These are phyloP conservation scores for Leucogyrophana mollusca DNA, from an alignment of 768 basidiomycete genomes.

Conservation along the genomic window DNA sequence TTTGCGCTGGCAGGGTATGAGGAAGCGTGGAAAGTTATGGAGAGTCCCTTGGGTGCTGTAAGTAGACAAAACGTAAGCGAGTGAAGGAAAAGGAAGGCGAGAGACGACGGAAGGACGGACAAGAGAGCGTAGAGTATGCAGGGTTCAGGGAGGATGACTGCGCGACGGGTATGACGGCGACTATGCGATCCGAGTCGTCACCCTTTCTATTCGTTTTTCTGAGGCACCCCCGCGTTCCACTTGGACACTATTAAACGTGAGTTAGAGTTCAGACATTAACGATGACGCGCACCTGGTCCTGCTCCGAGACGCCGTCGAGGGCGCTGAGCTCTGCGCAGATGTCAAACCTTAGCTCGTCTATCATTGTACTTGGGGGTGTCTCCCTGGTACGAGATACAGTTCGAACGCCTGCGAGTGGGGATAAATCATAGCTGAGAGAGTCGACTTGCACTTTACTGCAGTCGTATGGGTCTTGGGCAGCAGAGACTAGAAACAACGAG, in stretches of 20 bases:
- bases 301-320: slow-evolving; percentile 43
- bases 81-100: background rate
- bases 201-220: slow-evolving; percentile 63
- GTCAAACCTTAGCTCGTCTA: slow-evolving; percentile 63
- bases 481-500: slow-evolving; percentile 18
- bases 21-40: slow-evolving; percentile 55
- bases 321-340: slow-evolving; percentile 59
- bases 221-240: slow-evolving; percentile 72
- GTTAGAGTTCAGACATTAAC: background rate
- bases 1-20: slow-evolving; percentile 54
- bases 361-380: slow-evolving; percentile 61
- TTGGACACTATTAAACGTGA: slow-evolving; percentile 50
- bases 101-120: slow-evolving; percentile 35
- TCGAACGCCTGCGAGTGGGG: slow-evolving; percentile 49
- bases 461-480: slow-evolving; percentile 49
- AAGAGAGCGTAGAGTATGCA: slow-evolving; percentile 25
- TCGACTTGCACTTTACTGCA: slow-evolving; percentile 45
- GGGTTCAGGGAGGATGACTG: slow-evolving; percentile 30
- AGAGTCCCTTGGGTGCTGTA: slow-evolving; percentile 53
- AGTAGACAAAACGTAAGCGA: slow-evolving; percentile 10
- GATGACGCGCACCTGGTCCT: slow-evolving; percentile 63
- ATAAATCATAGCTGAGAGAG: slow-evolving; percentile 59
- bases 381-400: slow-evolving; percentile 48
- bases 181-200: slow-evolving; percentile 54
- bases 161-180: slow-evolving; percentile 76